Evolutionary conservation across 139 green algal genomes (phyloP).

Genomic region (Tetradesmus lagerheimii): DNA sequence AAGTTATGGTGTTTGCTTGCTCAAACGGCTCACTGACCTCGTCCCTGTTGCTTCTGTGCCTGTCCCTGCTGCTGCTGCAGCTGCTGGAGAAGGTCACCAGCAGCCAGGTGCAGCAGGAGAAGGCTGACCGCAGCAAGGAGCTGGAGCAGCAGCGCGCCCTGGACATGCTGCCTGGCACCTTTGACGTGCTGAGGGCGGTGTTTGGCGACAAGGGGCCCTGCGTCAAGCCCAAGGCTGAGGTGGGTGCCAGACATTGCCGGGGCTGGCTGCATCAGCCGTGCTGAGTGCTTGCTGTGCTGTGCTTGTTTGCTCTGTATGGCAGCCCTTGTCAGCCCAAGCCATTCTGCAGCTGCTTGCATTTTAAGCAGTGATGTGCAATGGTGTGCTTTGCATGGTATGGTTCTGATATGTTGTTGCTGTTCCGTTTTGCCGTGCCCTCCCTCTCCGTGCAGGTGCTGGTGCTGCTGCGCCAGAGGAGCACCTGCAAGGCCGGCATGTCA

Average conservation of each 20-base stretch:
- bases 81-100: conserved; percentile 32
- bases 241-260: not conserved
- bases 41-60: no score
- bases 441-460: conserved; percentile 34
- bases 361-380: not conserved
- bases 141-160: not conserved
- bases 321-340: not conserved
- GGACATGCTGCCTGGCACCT: conserved; percentile 29
- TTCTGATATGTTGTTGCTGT: not conserved
- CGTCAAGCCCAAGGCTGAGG: conserved; percentile 35
- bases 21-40: not conserved
- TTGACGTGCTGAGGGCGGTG: conserved; percentile 42
- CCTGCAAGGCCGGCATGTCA: conserved; percentile 40
- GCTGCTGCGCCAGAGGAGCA: conserved; percentile 43
- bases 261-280: not conserved
- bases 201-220: conserved; percentile 47
- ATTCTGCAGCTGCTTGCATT: not conserved
- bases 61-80: conserved; percentile 29
- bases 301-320: not conserved
- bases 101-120: conserved; percentile 6
- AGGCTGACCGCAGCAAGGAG: not conserved
- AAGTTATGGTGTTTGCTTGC: no score
- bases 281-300: not conserved
- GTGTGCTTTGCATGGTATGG: not conserved
- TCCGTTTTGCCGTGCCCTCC: not conserved